Evolutionary conservation across 73 alveolate species (phyloP).

Genomic region (Symbiodinium natans): DNA sequence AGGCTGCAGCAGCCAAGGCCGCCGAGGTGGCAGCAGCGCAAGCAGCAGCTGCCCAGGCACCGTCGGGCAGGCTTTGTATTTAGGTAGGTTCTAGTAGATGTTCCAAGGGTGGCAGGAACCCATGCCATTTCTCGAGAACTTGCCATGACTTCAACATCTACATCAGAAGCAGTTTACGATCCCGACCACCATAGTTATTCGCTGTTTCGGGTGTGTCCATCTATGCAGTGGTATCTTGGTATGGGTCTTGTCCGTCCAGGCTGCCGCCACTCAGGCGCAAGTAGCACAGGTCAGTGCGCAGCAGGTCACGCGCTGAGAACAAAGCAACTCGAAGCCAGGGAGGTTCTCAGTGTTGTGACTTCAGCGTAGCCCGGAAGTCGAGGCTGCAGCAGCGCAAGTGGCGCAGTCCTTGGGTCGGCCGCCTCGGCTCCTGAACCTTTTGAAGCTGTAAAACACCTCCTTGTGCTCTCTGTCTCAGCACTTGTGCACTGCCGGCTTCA

Average conservation of each 20-base stretch:
- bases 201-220: no score
- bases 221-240: no score
- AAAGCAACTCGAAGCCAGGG: not conserved
- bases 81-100: no score
- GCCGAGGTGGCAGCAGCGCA: conserved; percentile 93
- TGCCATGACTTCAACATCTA: no score
- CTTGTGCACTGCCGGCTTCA: not conserved
- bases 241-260: no score
- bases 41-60: conserved; percentile 74
- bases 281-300: conserved; percentile 91
- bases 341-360: not conserved
- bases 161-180: no score
- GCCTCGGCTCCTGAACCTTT: not conserved
- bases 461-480: no score
- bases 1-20: conserved; percentile 91
- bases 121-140: no score
- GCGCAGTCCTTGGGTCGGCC: conserved; percentile 70
- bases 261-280: conserved; percentile 90
- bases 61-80: no score
- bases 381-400: conserved; percentile 92
- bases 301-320: not conserved
- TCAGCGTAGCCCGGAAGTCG: not conserved
- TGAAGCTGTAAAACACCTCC: no score
- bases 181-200: no score
- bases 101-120: no score